Evolutionary conservation across 192 early-diverging fungal species (phyloP), one percentile per base, ranked within the genome.

Genomic region (Podila minutissima): DNA sequence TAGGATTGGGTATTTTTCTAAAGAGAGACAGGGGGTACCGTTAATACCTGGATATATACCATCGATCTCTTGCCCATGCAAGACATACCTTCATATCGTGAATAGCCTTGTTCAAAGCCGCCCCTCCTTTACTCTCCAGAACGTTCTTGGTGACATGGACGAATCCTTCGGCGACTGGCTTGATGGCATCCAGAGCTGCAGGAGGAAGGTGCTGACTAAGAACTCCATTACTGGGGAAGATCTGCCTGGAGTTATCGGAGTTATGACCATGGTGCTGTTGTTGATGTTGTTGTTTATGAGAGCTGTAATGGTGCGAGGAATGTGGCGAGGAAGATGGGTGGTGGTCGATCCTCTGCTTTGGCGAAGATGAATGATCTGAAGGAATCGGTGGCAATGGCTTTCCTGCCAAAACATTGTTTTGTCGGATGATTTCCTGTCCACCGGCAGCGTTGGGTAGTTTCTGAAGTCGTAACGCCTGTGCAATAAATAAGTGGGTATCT

Each of bases 391-490:
- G 67, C 10, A 86, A 72, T 3, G 83, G 72, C 32, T 86, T 86
- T 51, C 85, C 85, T 20, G 73, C 69, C 20, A 75, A 75, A 17
- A 77, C 58, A 79, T 86, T 83, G 69, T 91, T 90, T 67, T 93
- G 91, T 58, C 83, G 72, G 19, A 88, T 76, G n/a, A 93, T 74
- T 28, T 90, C 82, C 13, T 82, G 59, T 5, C 87, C 90, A 0
- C 82, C 76, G 9, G 82, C 88, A 15, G 75, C 50, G 20, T 84
- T 82, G 13, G 87, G 82, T 5, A 75, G 62, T 24, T 82, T 69
- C 28, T 90, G 91, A 68, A 94, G 83, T 33, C 84, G 86, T 53
- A 89, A 84, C 0, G 92, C 93, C 82, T 94, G 93, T 41, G 89
- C 71, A 13, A 92, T 87, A 22, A 92, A 83, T 29, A 86, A 66